Conservation (phyloP, 225 moss, liverwort and hornwort species). For the Polytrichum formosum region DNA sequence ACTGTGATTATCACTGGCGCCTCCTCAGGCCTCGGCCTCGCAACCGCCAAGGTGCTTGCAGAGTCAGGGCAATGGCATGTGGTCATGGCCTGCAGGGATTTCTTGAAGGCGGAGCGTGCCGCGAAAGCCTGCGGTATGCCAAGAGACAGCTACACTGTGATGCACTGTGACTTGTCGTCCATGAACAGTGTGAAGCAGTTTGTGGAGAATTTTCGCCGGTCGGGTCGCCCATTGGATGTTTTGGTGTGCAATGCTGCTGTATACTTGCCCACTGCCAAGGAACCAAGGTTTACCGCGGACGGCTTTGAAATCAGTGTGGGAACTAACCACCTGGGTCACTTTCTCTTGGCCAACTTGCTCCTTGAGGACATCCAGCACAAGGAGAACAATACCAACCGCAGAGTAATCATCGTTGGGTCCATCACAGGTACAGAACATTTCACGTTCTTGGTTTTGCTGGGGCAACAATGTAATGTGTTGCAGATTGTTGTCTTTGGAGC, state of each 20-base stretch:
- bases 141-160: constrained; percentile 75
- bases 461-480: too few species aligned
- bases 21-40: constrained; percentile 93
- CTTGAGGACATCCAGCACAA: constrained; percentile 87
- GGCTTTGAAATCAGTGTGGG: constrained; percentile 94
- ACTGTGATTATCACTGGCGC: constrained; percentile 92
- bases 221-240: constrained; percentile 74
- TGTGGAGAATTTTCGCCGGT: constrained; percentile 84
- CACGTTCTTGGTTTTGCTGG: too few species aligned
- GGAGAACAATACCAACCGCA: constrained; percentile 38
- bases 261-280: constrained; percentile 93
- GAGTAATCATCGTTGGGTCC: constrained; percentile 92
- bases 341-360: constrained; percentile 70
- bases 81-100: constrained; percentile 99
- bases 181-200: constrained; percentile 83
- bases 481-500: too few species aligned
- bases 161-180: constrained; percentile 88
- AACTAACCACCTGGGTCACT: constrained; percentile 96
- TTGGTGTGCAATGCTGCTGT: constrained; percentile 98
- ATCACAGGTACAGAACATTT: constrained; percentile 63
- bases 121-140: constrained; percentile 74
- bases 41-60: constrained; percentile 81
- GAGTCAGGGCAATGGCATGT: constrained; percentile 91
- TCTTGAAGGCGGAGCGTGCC: constrained; percentile 88
- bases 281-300: constrained; percentile 89